phyloP scores from a whole-genome alignment of 202 grass and related monocot genomes.

The Setaria viridis region DNA sequence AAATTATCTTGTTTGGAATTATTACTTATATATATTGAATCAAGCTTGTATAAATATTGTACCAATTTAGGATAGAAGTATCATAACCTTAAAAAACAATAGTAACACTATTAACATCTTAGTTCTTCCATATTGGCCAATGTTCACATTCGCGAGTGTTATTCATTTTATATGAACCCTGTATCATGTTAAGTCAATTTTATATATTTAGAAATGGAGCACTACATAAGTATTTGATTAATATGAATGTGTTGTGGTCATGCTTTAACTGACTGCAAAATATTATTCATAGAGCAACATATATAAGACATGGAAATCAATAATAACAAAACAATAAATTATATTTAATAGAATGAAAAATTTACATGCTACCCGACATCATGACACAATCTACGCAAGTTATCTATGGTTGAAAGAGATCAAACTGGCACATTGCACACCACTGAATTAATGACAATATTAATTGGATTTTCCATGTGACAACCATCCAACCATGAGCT shows the following conservation, averaged over 20 bases:
- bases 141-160: too few species aligned
- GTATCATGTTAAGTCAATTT: not conserved
- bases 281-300: not conserved
- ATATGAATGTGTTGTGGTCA: not conserved
- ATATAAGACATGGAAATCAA: not conserved
- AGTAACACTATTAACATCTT: too few species aligned
- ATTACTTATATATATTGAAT: too few species aligned
- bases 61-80: too few species aligned
- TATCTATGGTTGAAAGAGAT: not conserved
- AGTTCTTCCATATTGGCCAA: too few species aligned
- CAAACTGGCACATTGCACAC: not conserved
- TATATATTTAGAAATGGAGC: not conserved
- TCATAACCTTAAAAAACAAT: too few species aligned
- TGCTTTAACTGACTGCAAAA: not conserved
- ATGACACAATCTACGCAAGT: not conserved
- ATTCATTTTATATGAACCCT: not conserved
- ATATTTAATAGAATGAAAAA: not conserved
- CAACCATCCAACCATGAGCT: not conserved
- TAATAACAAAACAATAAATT: not conserved
- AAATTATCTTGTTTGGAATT: too few species aligned
- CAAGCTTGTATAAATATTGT: too few species aligned
- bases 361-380: not conserved
- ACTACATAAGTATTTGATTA: not conserved
- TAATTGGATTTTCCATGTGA: not conserved
- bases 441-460: not conserved